phyloP scores from a whole-genome alignment of 352 stramenopile genomes.

The Phytopythium boreale region DNA sequence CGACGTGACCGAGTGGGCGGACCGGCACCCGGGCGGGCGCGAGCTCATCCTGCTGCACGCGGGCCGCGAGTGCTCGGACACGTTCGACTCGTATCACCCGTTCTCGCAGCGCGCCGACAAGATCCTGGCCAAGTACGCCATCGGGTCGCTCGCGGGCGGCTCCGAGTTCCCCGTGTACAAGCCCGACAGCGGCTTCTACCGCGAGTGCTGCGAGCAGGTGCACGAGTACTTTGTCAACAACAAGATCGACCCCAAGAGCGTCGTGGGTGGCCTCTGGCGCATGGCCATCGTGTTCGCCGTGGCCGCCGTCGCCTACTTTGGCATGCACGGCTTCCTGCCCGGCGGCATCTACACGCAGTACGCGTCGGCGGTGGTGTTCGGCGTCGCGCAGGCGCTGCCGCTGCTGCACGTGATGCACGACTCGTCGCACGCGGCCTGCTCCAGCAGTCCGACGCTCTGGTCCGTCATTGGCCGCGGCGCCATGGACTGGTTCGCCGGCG shows the following conservation, averaged over 20 bases:
- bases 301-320: conserved; percentile 62
- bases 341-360: conserved; percentile 63
- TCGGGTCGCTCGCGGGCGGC: conserved; percentile 72
- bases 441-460: conserved; percentile 73
- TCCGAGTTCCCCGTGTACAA: conserved; percentile 91
- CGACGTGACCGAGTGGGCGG: conserved; percentile 90
- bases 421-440: conserved; percentile 88
- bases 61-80: conserved; percentile 83
- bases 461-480: conserved; percentile 69
- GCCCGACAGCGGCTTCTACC: conserved; percentile 90
- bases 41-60: conserved; percentile 82
- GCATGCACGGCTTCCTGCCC: conserved; percentile 69
- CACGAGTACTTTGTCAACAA: conserved; percentile 88
- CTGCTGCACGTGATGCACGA: conserved; percentile 94
- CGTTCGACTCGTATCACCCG: conserved; percentile 91
- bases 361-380: conserved; percentile 77
- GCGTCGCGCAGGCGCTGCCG: conserved; percentile 85
- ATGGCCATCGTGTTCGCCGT: conserved; percentile 81
- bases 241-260: conserved; percentile 85
- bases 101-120: conserved; percentile 84
- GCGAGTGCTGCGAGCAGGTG: conserved; percentile 80
- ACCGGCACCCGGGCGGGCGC: conserved; percentile 77
- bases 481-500: conserved; percentile 91
- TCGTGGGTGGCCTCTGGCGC: conserved; percentile 80
- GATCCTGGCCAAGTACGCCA: conserved; percentile 81